Evolutionary conservation across 768 basidiomycete species (phyloP).

Genomic region (Flagelloscypha sp.): DNA sequence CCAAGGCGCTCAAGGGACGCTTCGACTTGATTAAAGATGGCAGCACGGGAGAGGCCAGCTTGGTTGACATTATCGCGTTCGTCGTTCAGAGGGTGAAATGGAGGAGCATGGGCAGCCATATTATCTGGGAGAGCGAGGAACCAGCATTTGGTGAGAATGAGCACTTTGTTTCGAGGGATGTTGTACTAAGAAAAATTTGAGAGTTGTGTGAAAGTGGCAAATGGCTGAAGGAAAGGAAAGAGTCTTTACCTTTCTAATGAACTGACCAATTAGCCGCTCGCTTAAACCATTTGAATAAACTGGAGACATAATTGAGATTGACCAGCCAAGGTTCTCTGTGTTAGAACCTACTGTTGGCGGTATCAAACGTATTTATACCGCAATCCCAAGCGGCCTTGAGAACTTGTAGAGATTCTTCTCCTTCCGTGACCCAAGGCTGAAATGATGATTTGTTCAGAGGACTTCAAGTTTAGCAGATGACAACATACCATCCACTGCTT

Average conservation of each 20-base stretch:
- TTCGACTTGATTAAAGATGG: conserved; percentile 14
- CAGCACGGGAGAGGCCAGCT: conserved; percentile 9
- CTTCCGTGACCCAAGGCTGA: conserved; percentile 40
- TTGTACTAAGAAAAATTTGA: conserved; percentile 15
- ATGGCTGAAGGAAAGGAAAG: conserved; percentile 9
- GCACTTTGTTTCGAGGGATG: conserved; percentile 23
- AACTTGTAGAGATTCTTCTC: conserved; percentile 35
- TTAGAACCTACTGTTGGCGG: too few relatives aligned
- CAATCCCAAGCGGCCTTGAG: conserved; percentile 37
- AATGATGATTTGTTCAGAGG: conserved; percentile 7
- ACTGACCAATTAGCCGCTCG: conserved; percentile 34
- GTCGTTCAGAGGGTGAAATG: neutral
- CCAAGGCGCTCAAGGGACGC: conserved; percentile 13
- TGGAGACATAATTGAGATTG: too few relatives aligned
- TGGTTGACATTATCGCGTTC: conserved; percentile 11
- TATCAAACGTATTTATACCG: conserved; percentile 32
- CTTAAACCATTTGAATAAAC: conserved; percentile 30
- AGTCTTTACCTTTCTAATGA: conserved; percentile 27
- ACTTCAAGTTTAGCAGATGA: too few relatives aligned
- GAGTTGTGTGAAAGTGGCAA: neutral
- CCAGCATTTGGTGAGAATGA: conserved; percentile 23
- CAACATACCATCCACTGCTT: conserved; percentile 9
- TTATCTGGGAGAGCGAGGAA: conserved; percentile 11
- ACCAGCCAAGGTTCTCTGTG: too few relatives aligned
- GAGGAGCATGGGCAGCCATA: neutral